phyloP scores from a whole-genome alignment of 495 filamentous ascomycete genomes.

The Penicillium simplicissimum region DNA sequence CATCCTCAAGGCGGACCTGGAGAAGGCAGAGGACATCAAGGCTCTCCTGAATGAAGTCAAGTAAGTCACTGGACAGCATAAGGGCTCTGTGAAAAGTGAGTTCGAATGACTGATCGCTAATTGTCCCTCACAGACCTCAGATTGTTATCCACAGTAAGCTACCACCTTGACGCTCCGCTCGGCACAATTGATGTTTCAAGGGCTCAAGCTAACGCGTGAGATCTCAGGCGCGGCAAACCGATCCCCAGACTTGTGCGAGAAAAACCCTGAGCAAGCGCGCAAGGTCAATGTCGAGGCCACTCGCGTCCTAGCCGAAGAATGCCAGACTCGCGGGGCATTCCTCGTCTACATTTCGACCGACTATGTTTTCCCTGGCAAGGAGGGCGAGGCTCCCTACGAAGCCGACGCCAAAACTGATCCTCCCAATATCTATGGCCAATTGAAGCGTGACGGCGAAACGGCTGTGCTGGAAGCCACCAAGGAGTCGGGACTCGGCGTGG shows the following conservation, averaged over 20 bases:
- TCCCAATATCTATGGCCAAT: slow-evolving; percentile 84
- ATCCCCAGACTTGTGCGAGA: slow-evolving; percentile 81
- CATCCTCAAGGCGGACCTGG: slow-evolving; percentile 76
- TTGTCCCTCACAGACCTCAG: slow-evolving; percentile 58
- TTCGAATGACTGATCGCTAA: neutral
- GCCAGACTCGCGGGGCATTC: slow-evolving; percentile 61
- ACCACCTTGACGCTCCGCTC: neutral
- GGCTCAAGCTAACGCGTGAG: slow-evolving; percentile 16
- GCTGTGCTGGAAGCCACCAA: slow-evolving; percentile 65
- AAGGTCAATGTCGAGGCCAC: slow-evolving; percentile 76
- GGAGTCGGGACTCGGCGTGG: slow-evolving; percentile 57
- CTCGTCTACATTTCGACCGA: slow-evolving; percentile 94
- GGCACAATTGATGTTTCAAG: neutral
- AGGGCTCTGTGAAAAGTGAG: too few relatives aligned
- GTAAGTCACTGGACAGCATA: slow-evolving; percentile 26
- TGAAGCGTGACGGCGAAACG: slow-evolving; percentile 81
- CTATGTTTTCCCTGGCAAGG: slow-evolving; percentile 84
- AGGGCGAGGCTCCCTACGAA: slow-evolving; percentile 85
- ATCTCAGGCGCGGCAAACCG: slow-evolving; percentile 80
- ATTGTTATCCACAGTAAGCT: slow-evolving; percentile 81
- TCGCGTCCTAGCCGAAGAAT: slow-evolving; percentile 62
- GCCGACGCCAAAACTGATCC: slow-evolving; percentile 62
- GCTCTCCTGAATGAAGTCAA: slow-evolving; percentile 57
- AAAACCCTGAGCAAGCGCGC: slow-evolving; percentile 73
- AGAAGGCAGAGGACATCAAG: slow-evolving; percentile 60